phyloP scores from a whole-genome alignment of 106 monocot genomes.

The Ottelia alismoides region DNA sequence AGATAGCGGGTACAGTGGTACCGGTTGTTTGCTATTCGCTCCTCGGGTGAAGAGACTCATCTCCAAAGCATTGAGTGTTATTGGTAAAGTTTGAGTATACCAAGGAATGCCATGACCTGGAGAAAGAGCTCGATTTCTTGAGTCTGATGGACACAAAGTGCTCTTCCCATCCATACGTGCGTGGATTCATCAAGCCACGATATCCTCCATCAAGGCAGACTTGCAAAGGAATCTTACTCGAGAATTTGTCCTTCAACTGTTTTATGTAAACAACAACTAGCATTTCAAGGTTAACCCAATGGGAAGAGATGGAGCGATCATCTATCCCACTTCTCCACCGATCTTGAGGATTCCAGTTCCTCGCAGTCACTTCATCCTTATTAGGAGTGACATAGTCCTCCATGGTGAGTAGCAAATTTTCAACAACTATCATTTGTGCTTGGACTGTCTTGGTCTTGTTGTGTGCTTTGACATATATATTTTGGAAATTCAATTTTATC shows the following conservation, averaged over 20 bases:
- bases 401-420: constrained; percentile 25
- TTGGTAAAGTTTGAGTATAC: too few relatives aligned
- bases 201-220: constrained; percentile 58
- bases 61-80: too few relatives aligned
- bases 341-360: constrained; percentile 4
- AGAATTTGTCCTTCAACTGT: constrained; percentile 39
- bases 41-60: too few relatives aligned
- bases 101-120: too few relatives aligned
- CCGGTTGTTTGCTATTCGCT: too few relatives aligned
- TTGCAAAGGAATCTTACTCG: constrained; percentile 28
- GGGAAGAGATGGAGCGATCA: constrained; percentile 14
- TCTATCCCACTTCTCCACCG: constrained; percentile 25
- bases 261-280: constrained; percentile 16
- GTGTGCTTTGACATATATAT: constrained; percentile 30
- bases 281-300: constrained; percentile 43
- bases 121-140: too few relatives aligned
- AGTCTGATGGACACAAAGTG: too few relatives aligned
- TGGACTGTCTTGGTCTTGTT: constrained; percentile 26
- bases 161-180: too few relatives aligned
- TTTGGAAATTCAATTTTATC: constrained; percentile 33
- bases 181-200: constrained; percentile 58
- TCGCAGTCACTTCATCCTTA: constrained; percentile 44
- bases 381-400: constrained; percentile 28
- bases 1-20: too few relatives aligned
- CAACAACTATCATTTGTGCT: constrained; percentile 38